Evolutionary conservation across 768 basidiomycete species (phyloP).

Genomic region (Tulasnella sp.): DNA sequence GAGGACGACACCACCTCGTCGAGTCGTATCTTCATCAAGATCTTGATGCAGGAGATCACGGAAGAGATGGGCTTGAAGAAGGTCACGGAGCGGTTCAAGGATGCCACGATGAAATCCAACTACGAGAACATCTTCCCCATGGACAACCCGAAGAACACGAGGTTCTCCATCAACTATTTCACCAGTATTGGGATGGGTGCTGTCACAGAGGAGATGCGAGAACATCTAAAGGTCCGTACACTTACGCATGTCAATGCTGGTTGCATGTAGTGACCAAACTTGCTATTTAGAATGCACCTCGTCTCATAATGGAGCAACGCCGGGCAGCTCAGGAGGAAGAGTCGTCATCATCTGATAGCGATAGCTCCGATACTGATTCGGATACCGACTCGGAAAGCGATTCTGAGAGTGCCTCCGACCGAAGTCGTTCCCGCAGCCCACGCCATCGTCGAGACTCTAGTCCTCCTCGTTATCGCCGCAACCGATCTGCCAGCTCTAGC

Average conservation of each 20-base stretch:
- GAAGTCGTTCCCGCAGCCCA: slow-evolving; percentile 16
- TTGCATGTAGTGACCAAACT: neutral
- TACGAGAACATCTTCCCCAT: slow-evolving; percentile 87
- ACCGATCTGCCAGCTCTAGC: slow-evolving; percentile 4
- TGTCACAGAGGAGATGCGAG: slow-evolving; percentile 93
- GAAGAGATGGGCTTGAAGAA: slow-evolving; percentile 85
- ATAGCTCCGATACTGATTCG: slow-evolving; percentile 16
- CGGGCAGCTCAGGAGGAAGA: slow-evolving; percentile 72
- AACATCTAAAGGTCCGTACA: slow-evolving; percentile 70
- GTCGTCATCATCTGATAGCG: slow-evolving; percentile 32
- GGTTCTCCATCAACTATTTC: slow-evolving; percentile 96
- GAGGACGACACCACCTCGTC: slow-evolving; percentile 97
- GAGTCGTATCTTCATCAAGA: slow-evolving; percentile 95
- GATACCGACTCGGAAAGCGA: slow-evolving; percentile 20
- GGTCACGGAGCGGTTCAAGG: slow-evolving; percentile 82
- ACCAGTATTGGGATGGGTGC: slow-evolving; percentile 86
- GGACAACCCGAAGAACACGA: slow-evolving; percentile 92
- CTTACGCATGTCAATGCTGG: neutral
- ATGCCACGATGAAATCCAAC: slow-evolving; percentile 62
- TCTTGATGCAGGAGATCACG: slow-evolving; percentile 89
- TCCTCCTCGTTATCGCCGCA: slow-evolving; percentile 15
- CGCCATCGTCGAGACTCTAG: slow-evolving; percentile 16
- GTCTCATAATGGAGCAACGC: slow-evolving; percentile 87
- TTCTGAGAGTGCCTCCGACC: slow-evolving; percentile 29
- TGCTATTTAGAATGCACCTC: slow-evolving; percentile 65